Conservation (phyloP, 2,329 filamentous ascomycete species). For the Cryphonectria nitschkei region DNA sequence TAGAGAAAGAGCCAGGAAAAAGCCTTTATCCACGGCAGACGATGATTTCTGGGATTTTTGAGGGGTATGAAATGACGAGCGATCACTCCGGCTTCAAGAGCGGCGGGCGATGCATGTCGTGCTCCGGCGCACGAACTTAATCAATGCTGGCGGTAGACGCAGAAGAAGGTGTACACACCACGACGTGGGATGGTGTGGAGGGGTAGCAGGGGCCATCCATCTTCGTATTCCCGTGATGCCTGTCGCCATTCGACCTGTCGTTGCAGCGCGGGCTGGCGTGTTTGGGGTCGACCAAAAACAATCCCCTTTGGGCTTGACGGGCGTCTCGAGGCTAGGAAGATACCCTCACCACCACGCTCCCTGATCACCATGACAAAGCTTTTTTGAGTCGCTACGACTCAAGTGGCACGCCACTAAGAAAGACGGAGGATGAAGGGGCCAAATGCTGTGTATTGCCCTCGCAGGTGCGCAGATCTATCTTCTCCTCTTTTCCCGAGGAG, state of each 20-base stretch:
- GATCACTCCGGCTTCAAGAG: not conserved
- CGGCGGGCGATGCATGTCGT: slow-evolving; percentile 16
- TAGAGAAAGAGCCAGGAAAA: not conserved
- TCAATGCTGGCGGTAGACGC: slow-evolving; percentile 14
- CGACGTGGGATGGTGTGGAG: slow-evolving; percentile 15
- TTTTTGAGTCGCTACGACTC: not conserved
- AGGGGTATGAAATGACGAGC: not conserved
- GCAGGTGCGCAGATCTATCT: slow-evolving; percentile 22
- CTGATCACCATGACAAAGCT: not conserved
- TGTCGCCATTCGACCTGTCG: slow-evolving; percentile 21
- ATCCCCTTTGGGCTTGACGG: not conserved
- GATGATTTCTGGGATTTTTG: not conserved
- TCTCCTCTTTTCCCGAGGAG: slow-evolving; percentile 10
- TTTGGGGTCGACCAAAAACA: not conserved
- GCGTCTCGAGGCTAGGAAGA: not conserved
- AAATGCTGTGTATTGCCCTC: not conserved
- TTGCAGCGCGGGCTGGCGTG: slow-evolving; percentile 3
- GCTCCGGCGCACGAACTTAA: slow-evolving; percentile 6
- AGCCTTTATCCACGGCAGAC: slow-evolving; percentile 1
- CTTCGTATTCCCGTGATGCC: slow-evolving; percentile 24
- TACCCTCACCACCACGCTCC: not conserved
- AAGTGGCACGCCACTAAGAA: not conserved
- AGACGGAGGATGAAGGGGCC: not conserved
- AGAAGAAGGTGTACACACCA: slow-evolving; percentile 25
- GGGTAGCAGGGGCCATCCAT: slow-evolving; percentile 13